Percentiles rank a stretch among this genome's conserved stretches.
phyloP scores from a whole-genome alignment of 2,329 filamentous ascomycete genomes.

The Penicillium nordicum region DNA sequence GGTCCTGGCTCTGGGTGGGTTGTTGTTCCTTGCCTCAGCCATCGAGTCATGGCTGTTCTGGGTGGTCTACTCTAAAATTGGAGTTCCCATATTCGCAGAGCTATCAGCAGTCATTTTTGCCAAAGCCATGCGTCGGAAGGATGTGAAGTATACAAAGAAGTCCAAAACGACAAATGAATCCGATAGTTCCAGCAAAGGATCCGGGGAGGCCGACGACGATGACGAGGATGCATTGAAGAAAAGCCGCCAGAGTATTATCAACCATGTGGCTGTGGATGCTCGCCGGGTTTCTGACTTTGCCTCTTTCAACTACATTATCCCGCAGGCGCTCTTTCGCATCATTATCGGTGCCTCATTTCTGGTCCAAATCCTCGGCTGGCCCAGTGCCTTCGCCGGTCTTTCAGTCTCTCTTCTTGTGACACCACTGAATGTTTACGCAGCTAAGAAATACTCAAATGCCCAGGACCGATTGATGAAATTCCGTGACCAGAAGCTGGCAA shows the following conservation, averaged over 20 bases:
- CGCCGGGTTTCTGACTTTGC: slow-evolving; percentile 66
- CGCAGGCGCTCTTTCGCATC: slow-evolving; percentile 61
- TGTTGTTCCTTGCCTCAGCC: slow-evolving; percentile 55
- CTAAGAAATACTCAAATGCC: slow-evolving; percentile 61
- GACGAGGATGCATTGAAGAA: slow-evolving; percentile 50
- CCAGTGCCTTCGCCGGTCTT: slow-evolving; percentile 63
- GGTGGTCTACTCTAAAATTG: slow-evolving; percentile 61
- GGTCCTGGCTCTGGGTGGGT: slow-evolving; percentile 61
- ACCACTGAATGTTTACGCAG: slow-evolving; percentile 66
- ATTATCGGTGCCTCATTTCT: slow-evolving; percentile 65
- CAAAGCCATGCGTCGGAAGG: slow-evolving; percentile 73
- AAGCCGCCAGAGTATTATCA: slow-evolving; percentile 67
- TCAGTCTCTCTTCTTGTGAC: slow-evolving; percentile 61
- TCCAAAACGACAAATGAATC: slow-evolving; percentile 40
- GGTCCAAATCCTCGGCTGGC: slow-evolving; percentile 68
- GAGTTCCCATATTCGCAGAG: slow-evolving; percentile 65
- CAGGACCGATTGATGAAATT: slow-evolving; percentile 72
- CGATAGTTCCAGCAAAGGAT: slow-evolving; percentile 8
- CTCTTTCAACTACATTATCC: slow-evolving; percentile 64
- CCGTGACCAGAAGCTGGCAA: slow-evolving; percentile 69
- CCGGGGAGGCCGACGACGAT: slow-evolving; percentile 40
- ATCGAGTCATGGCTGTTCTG: slow-evolving; percentile 66
- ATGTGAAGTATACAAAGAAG: slow-evolving; percentile 48
- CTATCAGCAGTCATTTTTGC: slow-evolving; percentile 70
- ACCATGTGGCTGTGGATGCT: slow-evolving; percentile 73